Base-by-base conservation (phyloP, 495 filamentous ascomycete genomes). In the Hypoxylon lenormandii region DNA sequence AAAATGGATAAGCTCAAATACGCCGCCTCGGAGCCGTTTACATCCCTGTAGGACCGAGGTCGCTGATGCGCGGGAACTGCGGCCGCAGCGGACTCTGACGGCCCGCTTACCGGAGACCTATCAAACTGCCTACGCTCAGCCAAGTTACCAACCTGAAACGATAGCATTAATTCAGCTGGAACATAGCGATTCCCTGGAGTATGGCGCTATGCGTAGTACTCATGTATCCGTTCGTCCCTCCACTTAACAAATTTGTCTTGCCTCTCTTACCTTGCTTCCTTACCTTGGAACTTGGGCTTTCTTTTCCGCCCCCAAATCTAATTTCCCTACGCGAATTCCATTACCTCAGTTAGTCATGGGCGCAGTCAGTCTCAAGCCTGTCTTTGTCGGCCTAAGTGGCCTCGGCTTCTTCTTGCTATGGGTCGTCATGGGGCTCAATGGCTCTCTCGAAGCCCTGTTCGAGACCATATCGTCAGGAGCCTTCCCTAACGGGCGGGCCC, bases 351-450 rank as follows among this genome's bases (percentile, higher is more conserved):
- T 53, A 38, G 16, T n/a, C 18, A 53, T 53, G 50, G 30, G 22
- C 4, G 40, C 40, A 22, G 33, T 16, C 37, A 40, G 16, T 30
- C 50, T 53, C 16, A 8, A 6, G 13, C 16, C 50, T 13, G 7
- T 53, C 16, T 23, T 53, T 6, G 22, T 40, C 7, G 18, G 50
- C 50, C 18, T 53, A 18, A 53, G 50, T 23, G 16, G 16, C 7
- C 33, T 53, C 2, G 50, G 50, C n/a, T 53, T 53, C 33, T 53
- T 15, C 33, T n/a, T 53, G 50, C 30, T 53, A 53, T 53, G 50
- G 50, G 18, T 40, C 18, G 30, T 53, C 4, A 53, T 53, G 50
- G 50, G 50, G 15, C 30, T 53, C 33, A 53, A 53, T 23, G 50
- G 50, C 50, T 12, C 23, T 12, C 10, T 53, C 16, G 33, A 40